Evolutionary conservation across 805 yeast species (phyloP).

Genomic region (Ogataea ganodermae): DNA sequence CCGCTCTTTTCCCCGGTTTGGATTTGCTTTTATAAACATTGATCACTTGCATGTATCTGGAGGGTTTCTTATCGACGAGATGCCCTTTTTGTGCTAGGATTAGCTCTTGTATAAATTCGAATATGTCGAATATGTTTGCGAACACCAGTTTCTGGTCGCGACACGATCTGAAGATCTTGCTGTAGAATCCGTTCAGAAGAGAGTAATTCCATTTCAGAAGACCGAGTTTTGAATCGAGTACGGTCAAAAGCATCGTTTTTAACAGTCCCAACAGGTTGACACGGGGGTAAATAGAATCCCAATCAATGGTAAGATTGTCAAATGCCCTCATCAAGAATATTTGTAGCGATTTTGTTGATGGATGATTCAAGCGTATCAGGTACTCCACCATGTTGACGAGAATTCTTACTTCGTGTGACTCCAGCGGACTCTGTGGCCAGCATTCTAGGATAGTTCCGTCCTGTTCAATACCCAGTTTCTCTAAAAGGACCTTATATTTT

Average conservation of each 20-base stretch:
- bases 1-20: slow-evolving; percentile 6
- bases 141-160: slow-evolving; percentile 7
- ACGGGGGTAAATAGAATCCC: slow-evolving; percentile 12
- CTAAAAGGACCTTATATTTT: slow-evolving; percentile 1
- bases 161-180: slow-evolving; percentile 6
- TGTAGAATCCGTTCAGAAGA: slow-evolving; percentile 9
- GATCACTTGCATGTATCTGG: slow-evolving; percentile 18
- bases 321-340: slow-evolving; percentile 10
- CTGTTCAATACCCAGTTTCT: slow-evolving; percentile 14
- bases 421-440: slow-evolving; percentile 8
- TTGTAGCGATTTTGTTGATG: slow-evolving; percentile 9
- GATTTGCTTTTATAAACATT: slow-evolving; percentile 7
- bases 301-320: not conserved
- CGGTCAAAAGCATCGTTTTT: slow-evolving; percentile 8
- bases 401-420: slow-evolving; percentile 7
- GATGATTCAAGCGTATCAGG: slow-evolving; percentile 12
- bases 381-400: slow-evolving; percentile 8
- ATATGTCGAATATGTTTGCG: slow-evolving; percentile 9
- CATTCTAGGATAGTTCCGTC: slow-evolving; percentile 10
- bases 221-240: slow-evolving; percentile 3
- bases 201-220: slow-evolving; percentile 13
- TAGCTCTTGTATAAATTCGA: slow-evolving; percentile 18
- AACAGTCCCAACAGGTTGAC: slow-evolving; percentile 4
- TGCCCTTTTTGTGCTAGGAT: slow-evolving; percentile 12
- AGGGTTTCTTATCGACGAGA: not conserved